Evolutionary conservation across 371 early-diverging fungal genomes (phyloP), one percentile per base, ranked within the genome.

Genomic region (Syncephalis fuscata): DNA sequence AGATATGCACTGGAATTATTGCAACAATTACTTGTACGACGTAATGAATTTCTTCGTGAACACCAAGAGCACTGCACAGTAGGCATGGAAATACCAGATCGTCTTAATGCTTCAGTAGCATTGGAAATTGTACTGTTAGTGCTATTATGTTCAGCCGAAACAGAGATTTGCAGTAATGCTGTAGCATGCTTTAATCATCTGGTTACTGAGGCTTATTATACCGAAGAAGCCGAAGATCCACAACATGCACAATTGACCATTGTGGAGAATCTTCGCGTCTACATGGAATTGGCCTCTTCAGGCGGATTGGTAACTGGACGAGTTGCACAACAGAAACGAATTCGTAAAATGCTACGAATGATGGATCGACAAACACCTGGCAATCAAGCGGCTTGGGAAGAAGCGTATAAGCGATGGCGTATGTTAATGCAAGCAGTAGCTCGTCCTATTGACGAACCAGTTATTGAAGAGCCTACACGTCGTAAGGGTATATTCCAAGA

Each of bases 361-460:
- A 71, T 81, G 61, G 65, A 68, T 3, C 68, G 69, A 27, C 80
- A 76, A 19, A 81, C 86, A 0, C 73, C 79, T 3, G 86, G 88
- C 11, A 84, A 80, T 49, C 56, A 86, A 44, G 80, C 78, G 5
- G 88, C 85, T 0, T 88, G 88, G 85, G 87, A 87, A 54, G 88
- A 90, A 55, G 76, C 79, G 0, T 87, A 80, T 52, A 70, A 74
- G 44, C 68, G 84, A 25, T 90, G 91, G 88, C 75, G 71, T 55
- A 65, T 63, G 20, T 64, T 77, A 48, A 77, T 68, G 8, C 65
- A 64, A 9, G 52, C 66, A n/a, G 68, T 78, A 55, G 62, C 70
- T 2, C 58, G 61, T 10, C 58, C 67, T 0, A 46, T 62, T 1
- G 77, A 76, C 22, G 70, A 71, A 20, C 27, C 22, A 1, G 20